phyloP scores from a whole-genome alignment of 1,284 basidiomycete genomes.

The Hymenochaete sp. region DNA sequence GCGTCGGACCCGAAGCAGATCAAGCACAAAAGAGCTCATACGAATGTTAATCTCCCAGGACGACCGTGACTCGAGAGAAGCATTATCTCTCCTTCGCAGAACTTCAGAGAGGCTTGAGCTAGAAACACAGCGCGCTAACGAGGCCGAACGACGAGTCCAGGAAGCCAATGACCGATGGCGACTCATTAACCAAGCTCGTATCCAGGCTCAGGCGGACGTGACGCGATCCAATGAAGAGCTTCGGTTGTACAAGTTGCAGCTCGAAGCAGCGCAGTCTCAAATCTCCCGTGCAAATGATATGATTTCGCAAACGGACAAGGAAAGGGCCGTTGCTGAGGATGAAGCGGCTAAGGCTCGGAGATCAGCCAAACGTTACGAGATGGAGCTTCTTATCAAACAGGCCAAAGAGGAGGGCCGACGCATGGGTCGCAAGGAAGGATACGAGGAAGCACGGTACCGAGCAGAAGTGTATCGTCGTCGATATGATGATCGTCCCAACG shows the following conservation, averaged over 20 bases:
- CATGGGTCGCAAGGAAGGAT: slow-evolving; percentile 30
- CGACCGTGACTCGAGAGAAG: slow-evolving; percentile 31
- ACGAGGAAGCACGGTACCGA: background rate
- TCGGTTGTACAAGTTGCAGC: slow-evolving; percentile 36
- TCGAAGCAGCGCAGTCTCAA: slow-evolving; percentile 41
- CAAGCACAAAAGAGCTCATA: slow-evolving; percentile 28
- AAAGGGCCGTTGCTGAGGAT: slow-evolving; percentile 36
- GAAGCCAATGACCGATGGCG: slow-evolving; percentile 37
- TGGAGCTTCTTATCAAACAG: slow-evolving; percentile 32
- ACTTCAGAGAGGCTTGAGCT: slow-evolving; percentile 35
- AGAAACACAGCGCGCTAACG: slow-evolving; percentile 37
- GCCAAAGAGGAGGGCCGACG: slow-evolving; percentile 38
- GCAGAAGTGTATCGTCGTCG: slow-evolving; percentile 1
- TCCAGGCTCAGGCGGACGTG: slow-evolving; percentile 34
- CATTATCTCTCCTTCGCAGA: slow-evolving; percentile 31
- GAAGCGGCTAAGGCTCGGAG: slow-evolving; percentile 36
- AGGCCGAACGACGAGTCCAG: slow-evolving; percentile 37
- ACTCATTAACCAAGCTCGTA: slow-evolving; percentile 33
- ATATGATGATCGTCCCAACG: slow-evolving; percentile 3
- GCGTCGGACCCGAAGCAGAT: slow-evolving; percentile 12
- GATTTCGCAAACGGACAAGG: slow-evolving; percentile 33
- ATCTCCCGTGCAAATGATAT: slow-evolving; percentile 40
- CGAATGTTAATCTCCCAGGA: slow-evolving; percentile 32
- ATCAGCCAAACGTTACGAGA: slow-evolving; percentile 35
- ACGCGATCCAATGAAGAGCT: slow-evolving; percentile 35